phyloP scores from a whole-genome alignment of 306 rosid genomes.

The Chamaecrista fasciculata region DNA sequence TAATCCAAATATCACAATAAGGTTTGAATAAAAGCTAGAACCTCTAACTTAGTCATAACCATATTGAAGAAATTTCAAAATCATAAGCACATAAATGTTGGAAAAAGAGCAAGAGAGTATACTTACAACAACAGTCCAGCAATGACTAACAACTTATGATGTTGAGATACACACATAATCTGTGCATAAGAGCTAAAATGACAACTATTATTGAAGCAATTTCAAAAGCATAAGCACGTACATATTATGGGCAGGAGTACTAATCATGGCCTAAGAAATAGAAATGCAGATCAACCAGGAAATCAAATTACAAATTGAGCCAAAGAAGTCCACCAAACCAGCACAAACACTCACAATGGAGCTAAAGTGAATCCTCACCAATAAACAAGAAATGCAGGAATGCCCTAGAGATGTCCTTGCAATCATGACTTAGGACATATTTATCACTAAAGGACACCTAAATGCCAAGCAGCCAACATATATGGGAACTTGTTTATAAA shows the following conservation, averaged over 20 bases:
- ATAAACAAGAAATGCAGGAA: slow-evolving; percentile 43
- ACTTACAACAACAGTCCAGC: neutral
- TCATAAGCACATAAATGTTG: too few relatives aligned
- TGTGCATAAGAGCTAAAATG: neutral
- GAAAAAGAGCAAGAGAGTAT: neutral
- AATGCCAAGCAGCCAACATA: neutral
- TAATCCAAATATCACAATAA: neutral
- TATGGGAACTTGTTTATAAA: slow-evolving; percentile 32
- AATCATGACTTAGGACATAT: slow-evolving; percentile 35
- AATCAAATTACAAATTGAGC: slow-evolving; percentile 44
- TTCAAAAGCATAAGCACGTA: slow-evolving; percentile 11
- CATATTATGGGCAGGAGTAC: neutral
- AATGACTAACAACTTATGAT: neutral
- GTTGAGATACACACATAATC: neutral
- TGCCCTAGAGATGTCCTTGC: slow-evolving; percentile 41
- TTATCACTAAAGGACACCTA: slow-evolving; percentile 32
- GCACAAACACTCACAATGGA: slow-evolving; percentile 53
- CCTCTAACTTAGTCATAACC: neutral
- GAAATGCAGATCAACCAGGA: slow-evolving; percentile 44
- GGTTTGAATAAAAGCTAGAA: neutral
- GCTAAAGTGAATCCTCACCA: slow-evolving; percentile 44
- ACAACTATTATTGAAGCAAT: slow-evolving; percentile 11
- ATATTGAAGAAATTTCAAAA: too few relatives aligned
- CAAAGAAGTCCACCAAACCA: slow-evolving; percentile 48
- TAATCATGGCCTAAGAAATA: slow-evolving; percentile 20